Base-by-base conservation (phyloP, 1,284 basidiomycete species). In the Pyrrhoderma lamaoense region DNA sequence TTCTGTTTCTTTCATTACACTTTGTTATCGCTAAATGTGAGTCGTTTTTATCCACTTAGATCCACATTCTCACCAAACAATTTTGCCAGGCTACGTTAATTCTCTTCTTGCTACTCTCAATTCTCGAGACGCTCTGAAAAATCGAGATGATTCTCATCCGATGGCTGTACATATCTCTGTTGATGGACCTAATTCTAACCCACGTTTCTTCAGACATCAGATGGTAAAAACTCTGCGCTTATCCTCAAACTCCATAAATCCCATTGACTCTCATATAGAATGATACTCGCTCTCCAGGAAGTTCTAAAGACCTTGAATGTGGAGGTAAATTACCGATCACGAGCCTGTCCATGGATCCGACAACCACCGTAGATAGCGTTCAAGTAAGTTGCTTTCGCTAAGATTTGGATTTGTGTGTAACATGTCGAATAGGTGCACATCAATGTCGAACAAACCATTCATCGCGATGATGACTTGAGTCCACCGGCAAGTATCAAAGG, bases 81-180 rank as follows among this genome's bases (percentile, higher is more conserved):
- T 8, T 37, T 4, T 40, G 8, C n/a, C 23, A 55, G 53, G 53
- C 49, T 55, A 55, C 39, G 39, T 55, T 22, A 55, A 55, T 25
- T 55, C 53, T 8, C 35, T 55, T 19, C 53, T 55, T 40, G 49
- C 53, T n/a, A 51, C 53, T 37, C 49, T 55, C 14, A 55, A 55
- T 36, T 51, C 53, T 22, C 37, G 53, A 31, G 53, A 55, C 21
- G 49, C 49, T 25, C 38, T 55, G 7, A 47, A 45, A 18, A 44
- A 45, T 18, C 44, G 49, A 21, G 46, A 51, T 40, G 53, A 55
- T 11, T 51, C 49, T 27, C 47, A 53, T 43, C 49, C 49, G 31
- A 55, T 55, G 53, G 53, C 53, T 7, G 45, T 55, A 35, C 53
- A 55, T 31, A 51, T 55, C n/a, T 50, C 49, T 16, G 49, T 51